Percentiles rank a stretch among this genome's conserved stretches.
phyloP scores from a whole-genome alignment of 2,329 filamentous ascomycete genomes.

The Colletotrichum eleusines region DNA sequence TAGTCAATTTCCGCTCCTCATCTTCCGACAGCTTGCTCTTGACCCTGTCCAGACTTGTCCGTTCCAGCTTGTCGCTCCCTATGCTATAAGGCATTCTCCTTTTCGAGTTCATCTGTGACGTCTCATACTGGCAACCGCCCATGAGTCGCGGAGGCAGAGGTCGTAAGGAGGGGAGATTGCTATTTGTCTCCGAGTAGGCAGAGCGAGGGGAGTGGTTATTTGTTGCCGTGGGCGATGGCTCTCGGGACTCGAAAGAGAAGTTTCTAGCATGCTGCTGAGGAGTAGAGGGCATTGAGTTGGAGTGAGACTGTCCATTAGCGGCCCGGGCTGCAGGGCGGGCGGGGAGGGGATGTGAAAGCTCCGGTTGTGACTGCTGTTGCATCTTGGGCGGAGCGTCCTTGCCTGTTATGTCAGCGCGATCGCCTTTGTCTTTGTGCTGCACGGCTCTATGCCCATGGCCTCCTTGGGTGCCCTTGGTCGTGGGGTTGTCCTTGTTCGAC shows the following conservation, averaged over 20 bases:
- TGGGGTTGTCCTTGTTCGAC: conserved; percentile 64
- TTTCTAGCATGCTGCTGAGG: conserved; percentile 90
- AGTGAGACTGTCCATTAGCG: conserved; percentile 62
- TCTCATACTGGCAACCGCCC: conserved; percentile 88
- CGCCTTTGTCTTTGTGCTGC: conserved; percentile 69
- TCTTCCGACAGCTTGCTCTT: conserved; percentile 77
- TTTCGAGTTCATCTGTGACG: conserved; percentile 82
- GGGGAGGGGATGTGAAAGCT: conserved; percentile 46
- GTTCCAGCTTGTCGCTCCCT: conserved; percentile 82
- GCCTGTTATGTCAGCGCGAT: conserved; percentile 71
- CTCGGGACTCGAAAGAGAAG: conserved; percentile 81
- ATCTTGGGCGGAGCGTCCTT: conserved; percentile 66
- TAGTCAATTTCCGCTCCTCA: conserved; percentile 80
- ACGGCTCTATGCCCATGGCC: conserved; percentile 75
- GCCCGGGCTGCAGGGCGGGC: conserved; percentile 45
- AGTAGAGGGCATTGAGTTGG: conserved; percentile 92
- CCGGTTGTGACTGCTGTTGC: conserved; percentile 58
- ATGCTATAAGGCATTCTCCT: conserved; percentile 93
- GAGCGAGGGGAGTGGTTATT: conserved; percentile 89
- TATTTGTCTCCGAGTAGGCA: conserved; percentile 89
- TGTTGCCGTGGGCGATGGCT: conserved; percentile 82
- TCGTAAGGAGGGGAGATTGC: conserved; percentile 75
- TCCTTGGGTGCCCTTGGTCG: conserved; percentile 62
- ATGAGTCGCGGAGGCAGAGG: conserved; percentile 67
- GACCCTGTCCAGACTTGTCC: conserved; percentile 77